Conservation (phyloP, 2,329 filamentous ascomycete species). For the Erysiphe pisi region DNA sequence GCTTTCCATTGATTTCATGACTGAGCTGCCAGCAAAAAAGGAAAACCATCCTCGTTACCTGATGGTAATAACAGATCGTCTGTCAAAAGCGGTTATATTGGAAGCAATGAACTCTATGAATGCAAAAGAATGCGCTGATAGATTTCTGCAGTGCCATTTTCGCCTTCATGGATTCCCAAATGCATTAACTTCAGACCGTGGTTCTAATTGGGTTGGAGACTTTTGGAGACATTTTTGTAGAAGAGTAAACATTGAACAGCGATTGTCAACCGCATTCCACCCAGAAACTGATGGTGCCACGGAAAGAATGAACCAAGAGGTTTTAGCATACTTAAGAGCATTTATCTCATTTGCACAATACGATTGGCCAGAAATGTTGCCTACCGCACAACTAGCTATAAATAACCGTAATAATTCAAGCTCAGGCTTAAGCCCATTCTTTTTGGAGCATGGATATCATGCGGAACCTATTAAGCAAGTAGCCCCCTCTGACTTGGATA, state of each 20-base stretch:
- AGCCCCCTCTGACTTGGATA: neutral
- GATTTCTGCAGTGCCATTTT: neutral
- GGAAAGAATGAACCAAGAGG: neutral
- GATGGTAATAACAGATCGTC: constrained; percentile 5
- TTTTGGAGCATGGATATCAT: constrained; percentile 2
- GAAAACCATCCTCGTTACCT: too few species aligned
- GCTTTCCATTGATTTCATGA: too few species aligned
- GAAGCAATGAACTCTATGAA: constrained; percentile 10
- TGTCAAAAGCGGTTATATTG: neutral
- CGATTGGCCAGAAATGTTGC: neutral
- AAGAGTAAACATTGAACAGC: neutral
- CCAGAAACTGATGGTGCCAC: neutral
- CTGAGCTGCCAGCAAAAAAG: too few species aligned
- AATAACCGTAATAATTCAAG: neutral
- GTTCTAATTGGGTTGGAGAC: constrained; percentile 2
- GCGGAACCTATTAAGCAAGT: constrained; percentile 9
- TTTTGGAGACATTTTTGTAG: constrained; percentile 4
- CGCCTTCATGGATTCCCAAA: constrained; percentile 1
- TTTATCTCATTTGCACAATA: neutral
- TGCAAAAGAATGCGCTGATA: neutral
- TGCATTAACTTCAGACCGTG: neutral
- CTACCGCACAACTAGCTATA: neutral
- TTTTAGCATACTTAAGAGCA: neutral
- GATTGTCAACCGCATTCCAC: constrained; percentile 13
- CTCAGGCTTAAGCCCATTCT: constrained; percentile 16